Conservation (phyloP, 768 basidiomycete genomes). For the Nidularia sp. region DNA sequence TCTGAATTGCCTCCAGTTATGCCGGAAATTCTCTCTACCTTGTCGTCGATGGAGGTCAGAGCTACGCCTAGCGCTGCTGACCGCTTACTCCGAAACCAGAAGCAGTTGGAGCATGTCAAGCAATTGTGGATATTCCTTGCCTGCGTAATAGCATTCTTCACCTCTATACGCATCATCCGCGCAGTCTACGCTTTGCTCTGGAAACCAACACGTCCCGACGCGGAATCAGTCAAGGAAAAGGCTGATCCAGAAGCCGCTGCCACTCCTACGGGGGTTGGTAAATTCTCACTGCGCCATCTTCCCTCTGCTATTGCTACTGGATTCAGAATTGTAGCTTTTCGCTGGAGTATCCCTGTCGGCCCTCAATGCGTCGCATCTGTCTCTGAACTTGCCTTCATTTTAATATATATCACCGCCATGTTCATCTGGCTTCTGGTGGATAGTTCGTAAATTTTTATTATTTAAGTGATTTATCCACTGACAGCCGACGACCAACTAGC, state of each 20-base stretch:
- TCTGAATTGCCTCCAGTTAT: constrained; percentile 3
- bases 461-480: constrained; percentile 9
- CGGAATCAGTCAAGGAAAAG: constrained; percentile 9
- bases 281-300: constrained; percentile 15
- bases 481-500: constrained; percentile 24
- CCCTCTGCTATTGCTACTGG: constrained; percentile 32
- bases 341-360: constrained; percentile 42
- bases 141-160: constrained; percentile 29
- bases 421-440: constrained; percentile 39
- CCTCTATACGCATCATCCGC: constrained; percentile 19
- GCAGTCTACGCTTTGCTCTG: constrained; percentile 4
- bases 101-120: constrained; percentile 30
- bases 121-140: constrained; percentile 37
- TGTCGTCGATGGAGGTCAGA: no score
- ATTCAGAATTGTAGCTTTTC: constrained; percentile 48
- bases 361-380: constrained; percentile 26
- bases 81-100: constrained; percentile 23
- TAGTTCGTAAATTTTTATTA: constrained; percentile 26
- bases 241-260: constrained; percentile 12
- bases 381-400: constrained; percentile 41
- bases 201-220: constrained; percentile 3
- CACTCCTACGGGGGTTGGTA: neutral
- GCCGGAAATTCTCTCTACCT: no score
- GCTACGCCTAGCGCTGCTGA: constrained; percentile 24
- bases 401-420: constrained; percentile 39